A percentile compares a stretch with the other conserved stretches of the same genome.
Conservation (phyloP, 1,284 basidiomycete genomes). For the Amylostereum areolatum region DNA sequence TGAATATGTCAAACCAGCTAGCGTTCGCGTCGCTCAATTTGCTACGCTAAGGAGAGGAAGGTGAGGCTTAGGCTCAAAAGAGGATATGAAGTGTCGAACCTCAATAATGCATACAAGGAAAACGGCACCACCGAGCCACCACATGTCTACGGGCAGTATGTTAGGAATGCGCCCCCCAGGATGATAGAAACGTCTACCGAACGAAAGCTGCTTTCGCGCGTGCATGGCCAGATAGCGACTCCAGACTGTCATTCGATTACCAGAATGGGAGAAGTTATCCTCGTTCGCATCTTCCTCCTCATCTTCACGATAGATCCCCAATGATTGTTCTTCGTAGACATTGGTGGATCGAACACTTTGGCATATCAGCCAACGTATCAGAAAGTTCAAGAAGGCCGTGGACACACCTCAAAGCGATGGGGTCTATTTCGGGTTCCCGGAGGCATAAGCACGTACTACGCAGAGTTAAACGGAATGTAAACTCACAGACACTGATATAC, state of each 20-base stretch:
- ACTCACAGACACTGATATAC: constrained; percentile 74
- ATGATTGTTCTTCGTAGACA: constrained; percentile 90
- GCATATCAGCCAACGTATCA: not conserved
- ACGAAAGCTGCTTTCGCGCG: constrained; percentile 82
- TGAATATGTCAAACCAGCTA: constrained; percentile 65
- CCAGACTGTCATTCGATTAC: constrained; percentile 49
- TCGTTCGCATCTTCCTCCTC: constrained; percentile 42
- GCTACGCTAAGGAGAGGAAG: constrained; percentile 36
- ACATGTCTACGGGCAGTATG: constrained; percentile 58
- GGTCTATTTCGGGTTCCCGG: constrained; percentile 47
- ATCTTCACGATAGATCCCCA: constrained; percentile 66
- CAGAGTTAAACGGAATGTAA: not conserved
- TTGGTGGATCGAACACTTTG: constrained; percentile 91
- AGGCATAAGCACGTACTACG: not conserved
- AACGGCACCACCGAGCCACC: constrained; percentile 79
- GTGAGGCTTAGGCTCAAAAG: not conserved
- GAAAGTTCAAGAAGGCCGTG: not conserved
- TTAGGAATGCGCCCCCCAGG: not conserved
- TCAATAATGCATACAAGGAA: constrained; percentile 87
- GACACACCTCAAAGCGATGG: constrained; percentile 66
- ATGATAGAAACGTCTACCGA: constrained; percentile 43
- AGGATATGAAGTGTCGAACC: constrained; percentile 32
- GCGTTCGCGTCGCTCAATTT: constrained; percentile 39
- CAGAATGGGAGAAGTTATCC: constrained; percentile 3
- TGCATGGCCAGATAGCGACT: constrained; percentile 74